These are phyloP conservation scores for Chalciporus sp. DNA, from an alignment of 1,284 basidiomycete genomes.

Conservation along the genomic window DNA sequence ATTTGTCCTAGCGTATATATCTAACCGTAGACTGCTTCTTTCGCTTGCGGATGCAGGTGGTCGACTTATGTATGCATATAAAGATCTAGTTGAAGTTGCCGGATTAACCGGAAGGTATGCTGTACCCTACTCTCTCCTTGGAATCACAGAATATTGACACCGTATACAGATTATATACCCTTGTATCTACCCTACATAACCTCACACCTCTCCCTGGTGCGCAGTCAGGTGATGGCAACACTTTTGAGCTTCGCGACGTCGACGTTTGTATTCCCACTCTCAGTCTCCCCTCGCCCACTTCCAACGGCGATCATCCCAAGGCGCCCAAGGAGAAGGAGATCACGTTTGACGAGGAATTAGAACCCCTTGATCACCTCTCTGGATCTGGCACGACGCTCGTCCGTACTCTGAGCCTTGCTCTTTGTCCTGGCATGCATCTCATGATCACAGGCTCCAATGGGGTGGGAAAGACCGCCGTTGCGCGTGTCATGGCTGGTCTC, in stretches of 20 bases:
- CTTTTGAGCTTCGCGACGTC: slow-evolving; percentile 67
- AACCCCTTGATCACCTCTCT: slow-evolving; percentile 18
- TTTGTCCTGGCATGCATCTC: slow-evolving; percentile 83
- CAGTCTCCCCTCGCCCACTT: neutral
- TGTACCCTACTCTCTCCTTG: too few relatives aligned
- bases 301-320: neutral
- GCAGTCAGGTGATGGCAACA: slow-evolving; percentile 33
- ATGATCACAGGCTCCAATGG: slow-evolving; percentile 95
- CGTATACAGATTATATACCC: slow-evolving; percentile 64
- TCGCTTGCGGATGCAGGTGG: slow-evolving; percentile 96
- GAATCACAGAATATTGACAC: neutral
- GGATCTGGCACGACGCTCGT: slow-evolving; percentile 56
- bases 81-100: slow-evolving; percentile 90
- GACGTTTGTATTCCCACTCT: slow-evolving; percentile 71
- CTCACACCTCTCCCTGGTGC: slow-evolving; percentile 53
- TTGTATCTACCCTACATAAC: slow-evolving; percentile 85
- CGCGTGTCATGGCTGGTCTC: slow-evolving; percentile 86
- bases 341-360: slow-evolving; percentile 19
- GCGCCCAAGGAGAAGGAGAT: slow-evolving; percentile 4
- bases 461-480: slow-evolving; percentile 93
- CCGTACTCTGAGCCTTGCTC: slow-evolving; percentile 68
- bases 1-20: slow-evolving; percentile 83
- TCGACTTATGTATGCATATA: slow-evolving; percentile 89
- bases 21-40: slow-evolving; percentile 89
- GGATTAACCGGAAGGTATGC: slow-evolving; percentile 80